Conservation (phyloP, 345 rosid species). For the Melaleuca quinquenervia region DNA sequence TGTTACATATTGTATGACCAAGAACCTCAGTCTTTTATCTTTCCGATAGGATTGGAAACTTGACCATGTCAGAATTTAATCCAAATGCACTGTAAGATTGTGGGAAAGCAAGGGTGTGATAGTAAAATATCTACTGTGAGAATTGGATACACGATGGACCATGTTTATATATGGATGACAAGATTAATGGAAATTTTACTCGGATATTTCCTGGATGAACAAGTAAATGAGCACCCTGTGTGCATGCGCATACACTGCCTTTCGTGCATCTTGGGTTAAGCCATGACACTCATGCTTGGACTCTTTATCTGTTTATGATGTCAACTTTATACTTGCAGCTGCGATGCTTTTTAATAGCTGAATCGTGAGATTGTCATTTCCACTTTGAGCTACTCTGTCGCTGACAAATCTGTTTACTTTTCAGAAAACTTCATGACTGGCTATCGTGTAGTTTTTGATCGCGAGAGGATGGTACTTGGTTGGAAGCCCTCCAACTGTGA, state of each 20-base stretch:
- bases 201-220: not conserved
- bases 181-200: not conserved
- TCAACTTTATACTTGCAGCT: not conserved
- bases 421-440: slow-evolving; percentile 89
- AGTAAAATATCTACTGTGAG: not conserved
- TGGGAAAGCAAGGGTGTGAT: not conserved
- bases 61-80: not conserved
- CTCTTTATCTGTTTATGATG: too few relatives aligned
- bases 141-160: not conserved
- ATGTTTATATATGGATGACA: not conserved
- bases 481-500: slow-evolving; percentile 73
- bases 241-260: not conserved
- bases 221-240: not conserved
- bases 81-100: not conserved
- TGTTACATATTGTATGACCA: not conserved
- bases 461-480: slow-evolving; percentile 49
- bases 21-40: not conserved
- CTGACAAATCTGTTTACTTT: not conserved
- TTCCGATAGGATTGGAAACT: not conserved
- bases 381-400: not conserved
- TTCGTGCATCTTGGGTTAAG: not conserved
- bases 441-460: slow-evolving; percentile 54
- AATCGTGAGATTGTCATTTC: not conserved
- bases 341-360: not conserved
- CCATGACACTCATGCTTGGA: not conserved